Conservation (phyloP, 805 yeast genomes). For the Candida xyloterini region DNA sequence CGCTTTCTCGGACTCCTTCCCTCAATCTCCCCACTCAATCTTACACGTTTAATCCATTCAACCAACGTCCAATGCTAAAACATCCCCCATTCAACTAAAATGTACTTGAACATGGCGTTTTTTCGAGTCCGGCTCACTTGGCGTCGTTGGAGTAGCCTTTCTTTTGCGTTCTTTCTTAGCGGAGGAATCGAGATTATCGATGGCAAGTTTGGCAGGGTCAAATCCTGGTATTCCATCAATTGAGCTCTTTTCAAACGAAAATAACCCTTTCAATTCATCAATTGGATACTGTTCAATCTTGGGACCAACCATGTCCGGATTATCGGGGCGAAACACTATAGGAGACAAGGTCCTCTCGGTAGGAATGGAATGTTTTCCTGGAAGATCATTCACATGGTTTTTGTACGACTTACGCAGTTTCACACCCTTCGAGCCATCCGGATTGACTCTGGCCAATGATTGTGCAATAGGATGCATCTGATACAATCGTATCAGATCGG, state of each 20-base stretch:
- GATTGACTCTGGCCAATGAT: slow-evolving; percentile 81
- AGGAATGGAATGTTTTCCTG: slow-evolving; percentile 76
- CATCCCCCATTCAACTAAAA: slow-evolving; percentile 20
- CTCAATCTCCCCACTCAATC: no score
- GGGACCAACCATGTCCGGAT: slow-evolving; percentile 35
- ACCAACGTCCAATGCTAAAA: no score
- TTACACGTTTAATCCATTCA: no score
- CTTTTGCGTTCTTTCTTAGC: slow-evolving; percentile 29
- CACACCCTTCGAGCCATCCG: slow-evolving; percentile 87
- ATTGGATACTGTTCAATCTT: slow-evolving; percentile 49
- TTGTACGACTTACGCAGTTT: slow-evolving; percentile 93
- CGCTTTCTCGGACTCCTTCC: no score
- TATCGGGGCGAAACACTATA: slow-evolving; percentile 37
- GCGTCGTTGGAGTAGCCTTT: slow-evolving; percentile 21
- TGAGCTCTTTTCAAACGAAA: slow-evolving; percentile 63
- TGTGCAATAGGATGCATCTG: slow-evolving; percentile 64
- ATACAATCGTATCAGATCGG: slow-evolving; percentile 68
- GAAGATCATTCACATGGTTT: slow-evolving; percentile 82
- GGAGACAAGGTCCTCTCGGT: slow-evolving; percentile 39
- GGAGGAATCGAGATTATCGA: slow-evolving; percentile 38
- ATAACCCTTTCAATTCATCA: slow-evolving; percentile 44
- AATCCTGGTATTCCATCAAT: slow-evolving; percentile 76
- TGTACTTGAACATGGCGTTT: slow-evolving; percentile 35
- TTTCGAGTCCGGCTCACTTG: slow-evolving; percentile 26
- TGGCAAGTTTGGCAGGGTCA: slow-evolving; percentile 63